phyloP scores from a whole-genome alignment of 73 alveolate genomes.

The Paramecium octaurelia region DNA sequence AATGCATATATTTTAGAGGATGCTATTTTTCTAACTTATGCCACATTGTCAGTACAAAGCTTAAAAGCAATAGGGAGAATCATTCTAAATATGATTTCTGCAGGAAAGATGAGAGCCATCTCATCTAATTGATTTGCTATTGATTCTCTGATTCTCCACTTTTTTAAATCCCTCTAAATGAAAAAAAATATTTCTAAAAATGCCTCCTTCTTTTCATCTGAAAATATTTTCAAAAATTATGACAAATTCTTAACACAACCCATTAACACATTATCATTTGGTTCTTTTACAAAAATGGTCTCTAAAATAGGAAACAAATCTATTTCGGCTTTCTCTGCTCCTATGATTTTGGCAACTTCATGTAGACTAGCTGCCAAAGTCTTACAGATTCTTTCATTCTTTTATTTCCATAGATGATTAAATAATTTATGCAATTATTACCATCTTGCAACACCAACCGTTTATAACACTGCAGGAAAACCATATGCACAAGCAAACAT shows the following conservation, averaged over 20 bases:
- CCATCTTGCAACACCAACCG: conserved; percentile 73
- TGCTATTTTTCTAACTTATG: conserved; percentile 69
- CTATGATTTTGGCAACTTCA: conserved; percentile 77
- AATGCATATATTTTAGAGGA: conserved; percentile 30
- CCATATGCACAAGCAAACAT: conserved; percentile 76
- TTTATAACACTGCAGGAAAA: conserved; percentile 79
- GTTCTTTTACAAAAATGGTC: conserved; percentile 61
- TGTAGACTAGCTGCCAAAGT: conserved; percentile 74
- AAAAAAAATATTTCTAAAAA: conserved; percentile 64
- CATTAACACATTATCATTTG: conserved; percentile 48
- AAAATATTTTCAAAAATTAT: conserved; percentile 63
- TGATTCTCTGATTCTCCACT: conserved; percentile 72
- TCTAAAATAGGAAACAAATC: conserved; percentile 74
- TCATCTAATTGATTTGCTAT: conserved; percentile 62
- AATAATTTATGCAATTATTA: conserved; percentile 62
- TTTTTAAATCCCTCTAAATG: conserved; percentile 61
- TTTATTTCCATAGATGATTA: conserved; percentile 55
- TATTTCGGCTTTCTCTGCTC: conserved; percentile 72
- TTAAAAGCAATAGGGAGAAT: conserved; percentile 67
- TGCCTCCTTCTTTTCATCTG: conserved; percentile 66
- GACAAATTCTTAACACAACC: conserved; percentile 68
- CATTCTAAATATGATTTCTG: conserved; percentile 62
- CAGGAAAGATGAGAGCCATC: conserved; percentile 62
- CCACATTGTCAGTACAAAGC: conserved; percentile 71
- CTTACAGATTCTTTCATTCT: conserved; percentile 72